Evolutionary conservation across 495 filamentous ascomycete genomes (phyloP).

Genomic region (Delitschia confertaspora): DNA sequence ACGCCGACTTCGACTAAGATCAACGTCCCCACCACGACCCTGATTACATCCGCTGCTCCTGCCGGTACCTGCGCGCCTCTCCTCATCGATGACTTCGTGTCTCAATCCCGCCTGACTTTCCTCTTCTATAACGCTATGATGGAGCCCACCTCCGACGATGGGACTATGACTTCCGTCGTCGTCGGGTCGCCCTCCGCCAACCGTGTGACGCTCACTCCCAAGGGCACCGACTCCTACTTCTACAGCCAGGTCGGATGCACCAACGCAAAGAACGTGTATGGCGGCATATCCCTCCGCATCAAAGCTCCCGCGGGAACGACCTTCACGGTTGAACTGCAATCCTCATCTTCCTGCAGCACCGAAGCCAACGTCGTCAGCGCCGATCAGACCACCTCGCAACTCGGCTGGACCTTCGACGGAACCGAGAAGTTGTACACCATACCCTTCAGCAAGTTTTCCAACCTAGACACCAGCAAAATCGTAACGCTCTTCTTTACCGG

Average conservation of each 20-base stretch:
- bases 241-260: slow-evolving; percentile 51
- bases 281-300: slow-evolving; percentile 52
- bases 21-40: slow-evolving; percentile 8
- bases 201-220: slow-evolving; percentile 46
- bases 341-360: slow-evolving; percentile 37
- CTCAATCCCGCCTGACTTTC: slow-evolving; percentile 57
- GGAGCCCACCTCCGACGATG: slow-evolving; percentile 51
- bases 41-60: slow-evolving; percentile 19
- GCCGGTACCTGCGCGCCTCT: slow-evolving; percentile 41
- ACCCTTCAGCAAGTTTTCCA: slow-evolving; percentile 45
- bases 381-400: slow-evolving; percentile 38
- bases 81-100: slow-evolving; percentile 54
- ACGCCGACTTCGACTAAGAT: not conserved
- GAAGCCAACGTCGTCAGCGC: slow-evolving; percentile 27
- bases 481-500: slow-evolving; percentile 43
- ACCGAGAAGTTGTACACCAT: slow-evolving; percentile 53
- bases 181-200: slow-evolving; percentile 40
- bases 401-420: slow-evolving; percentile 55
- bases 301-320: slow-evolving; percentile 46
- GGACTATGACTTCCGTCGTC: slow-evolving; percentile 48
- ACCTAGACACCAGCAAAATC: slow-evolving; percentile 46
- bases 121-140: slow-evolving; percentile 54
- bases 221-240: slow-evolving; percentile 45
- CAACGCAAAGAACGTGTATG: slow-evolving; percentile 43
- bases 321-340: slow-evolving; percentile 47